Percentiles rank a stretch among this genome's conserved stretches.
Conservation (phyloP, 257 asterid genomes). For the Solanum boliviense region DNA sequence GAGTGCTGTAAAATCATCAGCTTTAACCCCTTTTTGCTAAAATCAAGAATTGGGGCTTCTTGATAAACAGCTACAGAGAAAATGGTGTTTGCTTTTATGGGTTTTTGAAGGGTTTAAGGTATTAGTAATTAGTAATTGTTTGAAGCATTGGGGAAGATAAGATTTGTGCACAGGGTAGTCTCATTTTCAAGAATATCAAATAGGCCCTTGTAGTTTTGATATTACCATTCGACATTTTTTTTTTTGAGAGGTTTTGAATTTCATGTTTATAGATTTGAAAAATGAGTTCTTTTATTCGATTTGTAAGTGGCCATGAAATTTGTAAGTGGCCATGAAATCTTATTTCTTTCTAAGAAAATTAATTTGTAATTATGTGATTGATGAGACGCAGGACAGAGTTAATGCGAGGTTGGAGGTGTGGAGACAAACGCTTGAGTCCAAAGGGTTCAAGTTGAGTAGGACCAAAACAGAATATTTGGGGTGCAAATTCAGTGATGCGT, state of each 20-base stretch:
- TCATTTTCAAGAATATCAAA: not conserved
- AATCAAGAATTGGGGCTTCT: not conserved
- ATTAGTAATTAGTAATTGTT: not conserved
- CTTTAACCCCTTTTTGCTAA: not conserved
- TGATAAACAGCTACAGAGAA: not conserved
- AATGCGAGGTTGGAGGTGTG: not conserved
- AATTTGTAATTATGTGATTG: not conserved
- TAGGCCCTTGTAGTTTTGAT: not conserved
- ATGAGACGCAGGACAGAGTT: too few relatives aligned
- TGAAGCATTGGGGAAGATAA: not conserved
- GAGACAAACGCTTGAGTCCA: not conserved
- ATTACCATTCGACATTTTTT: not conserved
- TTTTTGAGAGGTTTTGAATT: too few relatives aligned
- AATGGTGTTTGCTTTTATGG: not conserved
- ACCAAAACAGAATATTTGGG: not conserved
- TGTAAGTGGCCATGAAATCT: not conserved
- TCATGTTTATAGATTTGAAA: too few relatives aligned
- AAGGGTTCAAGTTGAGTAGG: not conserved
- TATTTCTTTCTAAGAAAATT: not conserved
- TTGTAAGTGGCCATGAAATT: not conserved
- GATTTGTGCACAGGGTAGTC: not conserved
- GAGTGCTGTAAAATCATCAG: conserved; percentile 4
- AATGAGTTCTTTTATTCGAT: too few relatives aligned
- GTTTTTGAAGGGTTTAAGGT: not conserved
- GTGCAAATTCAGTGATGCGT: not conserved